phyloP scores from a whole-genome alignment of 495 filamentous ascomycete genomes.

The Trichocladium uniseriatum region DNA sequence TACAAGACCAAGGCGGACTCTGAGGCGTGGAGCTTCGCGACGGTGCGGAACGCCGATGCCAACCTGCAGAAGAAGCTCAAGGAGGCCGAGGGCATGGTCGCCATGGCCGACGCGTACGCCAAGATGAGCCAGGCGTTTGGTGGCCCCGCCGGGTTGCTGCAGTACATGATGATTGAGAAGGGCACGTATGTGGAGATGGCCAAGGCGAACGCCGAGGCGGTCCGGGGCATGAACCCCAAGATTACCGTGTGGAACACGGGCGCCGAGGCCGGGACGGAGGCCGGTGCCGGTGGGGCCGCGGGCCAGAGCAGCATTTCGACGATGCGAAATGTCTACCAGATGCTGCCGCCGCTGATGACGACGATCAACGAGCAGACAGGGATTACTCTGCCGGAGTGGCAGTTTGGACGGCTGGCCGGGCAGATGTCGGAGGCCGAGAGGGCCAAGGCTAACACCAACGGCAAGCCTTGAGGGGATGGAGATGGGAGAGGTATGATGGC shows the following conservation, averaged over 20 bases:
- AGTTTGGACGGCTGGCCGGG: constrained; percentile 41
- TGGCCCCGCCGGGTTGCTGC: constrained; percentile 61
- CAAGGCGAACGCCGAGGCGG: constrained; percentile 58
- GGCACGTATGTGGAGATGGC: constrained; percentile 55
- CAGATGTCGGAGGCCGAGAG: constrained; percentile 21
- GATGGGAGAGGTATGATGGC: too few species aligned
- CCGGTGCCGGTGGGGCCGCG: constrained; percentile 21
- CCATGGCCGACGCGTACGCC: constrained; percentile 68
- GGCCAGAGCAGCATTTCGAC: constrained; percentile 29
- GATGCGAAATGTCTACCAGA: constrained; percentile 57
- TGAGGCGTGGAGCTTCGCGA: constrained; percentile 33
- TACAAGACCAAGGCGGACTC: constrained; percentile 36
- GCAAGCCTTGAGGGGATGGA: constrained; percentile 10
- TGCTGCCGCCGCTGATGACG: constrained; percentile 64
- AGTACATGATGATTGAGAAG: constrained; percentile 71
- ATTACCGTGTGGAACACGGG: constrained; percentile 85
- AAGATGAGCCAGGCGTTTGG: constrained; percentile 61
- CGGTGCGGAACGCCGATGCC: constrained; percentile 55
- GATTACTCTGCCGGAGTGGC: constrained; percentile 64
- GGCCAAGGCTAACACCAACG: constrained; percentile 7
- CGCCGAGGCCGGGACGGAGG: constrained; percentile 27
- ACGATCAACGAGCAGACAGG: constrained; percentile 83
- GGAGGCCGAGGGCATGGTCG: constrained; percentile 62
- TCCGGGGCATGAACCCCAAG: constrained; percentile 73
- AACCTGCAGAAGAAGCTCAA: constrained; percentile 50